phyloP scores from a whole-genome alignment of 495 filamentous ascomycete species.

The Cercophora sp. region DNA sequence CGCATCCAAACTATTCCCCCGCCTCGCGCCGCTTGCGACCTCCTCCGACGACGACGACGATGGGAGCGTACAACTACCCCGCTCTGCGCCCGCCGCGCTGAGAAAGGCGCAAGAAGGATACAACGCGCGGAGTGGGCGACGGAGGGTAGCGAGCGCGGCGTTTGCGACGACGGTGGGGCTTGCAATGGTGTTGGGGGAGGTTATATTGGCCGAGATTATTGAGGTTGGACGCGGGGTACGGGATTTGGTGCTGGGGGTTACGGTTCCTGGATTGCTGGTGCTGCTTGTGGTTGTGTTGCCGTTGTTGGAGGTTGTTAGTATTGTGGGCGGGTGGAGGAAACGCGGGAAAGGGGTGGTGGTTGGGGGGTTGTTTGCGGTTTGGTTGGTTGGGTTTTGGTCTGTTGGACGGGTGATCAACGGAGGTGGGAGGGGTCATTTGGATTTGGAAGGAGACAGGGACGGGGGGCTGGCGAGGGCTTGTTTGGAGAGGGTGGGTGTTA shows the following conservation, averaged over 20 bases:
- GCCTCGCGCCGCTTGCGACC: constrained; percentile 51
- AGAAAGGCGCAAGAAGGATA: constrained; percentile 49
- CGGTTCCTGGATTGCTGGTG: constrained; percentile 60
- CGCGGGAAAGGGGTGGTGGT: constrained; percentile 57
- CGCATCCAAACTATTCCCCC: constrained; percentile 59
- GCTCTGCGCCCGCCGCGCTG: constrained; percentile 46
- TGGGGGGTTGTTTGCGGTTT: constrained; percentile 52
- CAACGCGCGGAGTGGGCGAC: constrained; percentile 40
- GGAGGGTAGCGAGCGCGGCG: constrained; percentile 54
- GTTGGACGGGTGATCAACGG: constrained; percentile 63
- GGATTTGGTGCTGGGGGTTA: constrained; percentile 57
- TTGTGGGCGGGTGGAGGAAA: constrained; percentile 52
- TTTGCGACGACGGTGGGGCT: constrained; percentile 72
- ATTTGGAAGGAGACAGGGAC: constrained; percentile 19
- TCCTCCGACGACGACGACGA: constrained; percentile 35
- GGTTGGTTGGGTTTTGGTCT: constrained; percentile 71
- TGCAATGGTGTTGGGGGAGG: constrained; percentile 65
- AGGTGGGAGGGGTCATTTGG: too few relatives aligned
- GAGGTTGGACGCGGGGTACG: constrained; percentile 62
- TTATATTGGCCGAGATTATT: constrained; percentile 77
- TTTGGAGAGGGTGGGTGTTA: constrained; percentile 72
- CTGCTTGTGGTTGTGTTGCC: constrained; percentile 66
- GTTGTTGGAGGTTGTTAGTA: constrained; percentile 63
- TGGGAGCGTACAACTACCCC: constrained; percentile 49
- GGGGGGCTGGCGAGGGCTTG: constrained; percentile 64